phyloP scores from a whole-genome alignment of 2,329 filamentous ascomycete species.

The Alternaria dauci region DNA sequence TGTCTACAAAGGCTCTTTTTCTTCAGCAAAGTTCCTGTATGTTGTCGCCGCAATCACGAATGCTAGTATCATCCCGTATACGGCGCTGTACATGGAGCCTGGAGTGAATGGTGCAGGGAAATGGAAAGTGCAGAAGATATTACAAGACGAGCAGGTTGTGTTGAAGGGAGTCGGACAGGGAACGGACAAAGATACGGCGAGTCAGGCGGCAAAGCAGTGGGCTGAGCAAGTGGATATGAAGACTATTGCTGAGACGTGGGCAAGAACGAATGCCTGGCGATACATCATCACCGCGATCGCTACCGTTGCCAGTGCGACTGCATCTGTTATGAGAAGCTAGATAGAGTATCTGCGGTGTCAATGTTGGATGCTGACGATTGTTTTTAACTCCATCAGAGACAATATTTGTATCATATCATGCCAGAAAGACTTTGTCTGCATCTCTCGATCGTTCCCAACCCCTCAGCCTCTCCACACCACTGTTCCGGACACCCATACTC shows the following conservation, averaged over 20 bases:
- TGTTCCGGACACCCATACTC: too few relatives aligned
- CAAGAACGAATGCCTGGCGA: constrained; percentile 27
- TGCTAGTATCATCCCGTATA: constrained; percentile 47
- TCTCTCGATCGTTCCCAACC: too few relatives aligned
- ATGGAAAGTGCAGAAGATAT: constrained; percentile 49
- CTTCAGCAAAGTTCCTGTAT: constrained; percentile 29
- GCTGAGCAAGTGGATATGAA: constrained; percentile 32
- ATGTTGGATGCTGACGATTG: not conserved
- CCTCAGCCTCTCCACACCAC: too few relatives aligned
- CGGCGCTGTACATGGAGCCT: constrained; percentile 52
- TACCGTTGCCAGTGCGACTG: constrained; percentile 24
- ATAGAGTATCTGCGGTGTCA: not conserved
- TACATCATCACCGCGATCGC: constrained; percentile 29
- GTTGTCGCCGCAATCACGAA: constrained; percentile 36
- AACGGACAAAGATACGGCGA: constrained; percentile 27
- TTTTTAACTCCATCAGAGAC: not conserved
- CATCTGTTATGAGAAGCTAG: constrained; percentile 11
- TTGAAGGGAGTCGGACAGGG: constrained; percentile 23
- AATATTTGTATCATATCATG: not conserved
- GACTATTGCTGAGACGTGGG: constrained; percentile 29
- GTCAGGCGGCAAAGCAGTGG: constrained; percentile 23
- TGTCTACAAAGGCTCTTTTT: not conserved
- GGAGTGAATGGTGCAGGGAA: constrained; percentile 51
- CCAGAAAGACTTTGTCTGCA: too few relatives aligned
- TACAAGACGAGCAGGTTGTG: constrained; percentile 33